phyloP scores from a whole-genome alignment of 495 filamentous ascomycete species.

The Aspergillus sclerotioniger region DNA sequence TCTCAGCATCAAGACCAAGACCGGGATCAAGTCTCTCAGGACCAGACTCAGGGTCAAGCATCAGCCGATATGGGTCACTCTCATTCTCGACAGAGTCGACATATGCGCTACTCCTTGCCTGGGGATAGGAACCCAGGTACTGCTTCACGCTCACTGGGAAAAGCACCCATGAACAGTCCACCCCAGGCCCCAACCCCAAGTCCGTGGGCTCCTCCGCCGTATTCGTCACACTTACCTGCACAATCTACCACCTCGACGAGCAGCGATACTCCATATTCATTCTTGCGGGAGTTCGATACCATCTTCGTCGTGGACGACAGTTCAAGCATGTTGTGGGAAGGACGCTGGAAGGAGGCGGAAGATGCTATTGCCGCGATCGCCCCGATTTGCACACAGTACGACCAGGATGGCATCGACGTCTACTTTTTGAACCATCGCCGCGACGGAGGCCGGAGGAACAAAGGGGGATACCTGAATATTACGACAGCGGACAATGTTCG shows the following conservation, averaged over 20 bases:
- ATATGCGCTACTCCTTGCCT: background rate
- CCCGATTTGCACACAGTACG: constrained; percentile 79
- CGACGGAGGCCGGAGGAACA: constrained; percentile 23
- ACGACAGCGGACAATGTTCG: constrained; percentile 50
- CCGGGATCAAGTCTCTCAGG: background rate
- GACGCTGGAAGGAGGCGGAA: constrained; percentile 72
- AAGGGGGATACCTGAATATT: constrained; percentile 57
- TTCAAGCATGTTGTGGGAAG: constrained; percentile 83
- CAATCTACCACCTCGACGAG: constrained; percentile 1
- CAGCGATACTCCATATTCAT: constrained; percentile 59
- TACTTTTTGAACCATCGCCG: constrained; percentile 77
- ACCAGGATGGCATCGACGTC: constrained; percentile 89
- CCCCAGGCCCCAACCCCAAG: background rate
- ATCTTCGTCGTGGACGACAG: constrained; percentile 94
- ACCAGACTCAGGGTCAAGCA: too few relatives aligned
- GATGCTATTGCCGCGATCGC: constrained; percentile 73
- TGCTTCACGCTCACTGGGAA: background rate
- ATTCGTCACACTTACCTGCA: constrained; percentile 18
- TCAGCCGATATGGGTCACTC: background rate
- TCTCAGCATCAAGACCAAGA: background rate
- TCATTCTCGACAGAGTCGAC: background rate
- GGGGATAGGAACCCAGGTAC: background rate
- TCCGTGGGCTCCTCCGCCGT: constrained; percentile 37
- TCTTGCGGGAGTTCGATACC: constrained; percentile 86
- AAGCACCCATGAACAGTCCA: background rate